phyloP scores from a whole-genome alignment of 1,284 basidiomycete species.

The Ceratobasidium sp. region DNA sequence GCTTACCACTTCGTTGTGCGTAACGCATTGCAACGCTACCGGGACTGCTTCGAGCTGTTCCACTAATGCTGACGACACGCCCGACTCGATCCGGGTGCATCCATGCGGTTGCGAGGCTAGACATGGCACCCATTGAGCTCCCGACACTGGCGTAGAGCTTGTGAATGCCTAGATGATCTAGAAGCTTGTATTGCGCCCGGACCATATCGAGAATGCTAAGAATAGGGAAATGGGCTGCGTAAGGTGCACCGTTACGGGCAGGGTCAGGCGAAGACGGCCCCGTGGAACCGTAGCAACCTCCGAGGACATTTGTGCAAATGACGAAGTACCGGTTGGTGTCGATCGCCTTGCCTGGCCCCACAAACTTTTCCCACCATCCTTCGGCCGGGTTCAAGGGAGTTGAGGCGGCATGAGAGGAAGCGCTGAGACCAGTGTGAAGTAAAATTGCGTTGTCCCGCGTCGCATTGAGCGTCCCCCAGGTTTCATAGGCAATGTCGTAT shows the following conservation, averaged over 20 bases:
- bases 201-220: slow-evolving; percentile 97
- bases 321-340: slow-evolving; percentile 94
- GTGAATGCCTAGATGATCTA: slow-evolving; percentile 86
- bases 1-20: slow-evolving; percentile 90
- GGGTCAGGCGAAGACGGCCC: slow-evolving; percentile 87
- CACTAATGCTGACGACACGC: slow-evolving; percentile 91
- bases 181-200: slow-evolving; percentile 84
- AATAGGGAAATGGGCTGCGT: slow-evolving; percentile 91
- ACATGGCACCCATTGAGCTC: slow-evolving; percentile 97
- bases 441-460: slow-evolving; percentile 88
- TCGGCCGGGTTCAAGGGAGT: slow-evolving; percentile 77
- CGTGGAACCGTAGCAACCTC: slow-evolving; percentile 96
- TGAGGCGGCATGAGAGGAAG: slow-evolving; percentile 94
- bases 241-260: slow-evolving; percentile 58
- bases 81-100: slow-evolving; percentile 88
- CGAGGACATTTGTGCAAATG: slow-evolving; percentile 96
- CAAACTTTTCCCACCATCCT: slow-evolving; percentile 99
- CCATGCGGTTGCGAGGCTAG: slow-evolving; percentile 94
- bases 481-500: slow-evolving; percentile 94
- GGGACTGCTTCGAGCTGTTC: slow-evolving; percentile 89
- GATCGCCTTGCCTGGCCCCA: slow-evolving; percentile 91
- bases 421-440: slow-evolving; percentile 95
- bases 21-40: slow-evolving; percentile 94
- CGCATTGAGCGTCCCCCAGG: slow-evolving; percentile 90
- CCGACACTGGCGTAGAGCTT: slow-evolving; percentile 93